Percentiles rank a stretch among this genome's conserved stretches.
Conservation (phyloP, 208 protist genomes). For the Crithidia acanthocephali region DNA sequence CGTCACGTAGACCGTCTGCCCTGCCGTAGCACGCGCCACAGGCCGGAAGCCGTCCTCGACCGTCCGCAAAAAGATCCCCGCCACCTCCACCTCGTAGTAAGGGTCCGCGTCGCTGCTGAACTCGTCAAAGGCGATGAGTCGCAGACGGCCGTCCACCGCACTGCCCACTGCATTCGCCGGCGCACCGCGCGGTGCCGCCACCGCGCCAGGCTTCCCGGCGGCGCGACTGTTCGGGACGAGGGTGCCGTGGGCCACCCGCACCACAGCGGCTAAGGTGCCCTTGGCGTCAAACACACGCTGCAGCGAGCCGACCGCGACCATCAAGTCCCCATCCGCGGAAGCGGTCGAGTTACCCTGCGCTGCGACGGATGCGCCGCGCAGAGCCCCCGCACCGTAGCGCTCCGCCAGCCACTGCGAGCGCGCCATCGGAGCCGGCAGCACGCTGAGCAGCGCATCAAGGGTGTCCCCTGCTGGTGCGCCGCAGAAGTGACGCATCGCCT, state of each 20-base stretch:
- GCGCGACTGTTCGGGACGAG: slow-evolving; percentile 28
- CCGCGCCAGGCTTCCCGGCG: not conserved
- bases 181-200: not conserved
- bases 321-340: slow-evolving; percentile 13
- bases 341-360: not conserved
- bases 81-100: slow-evolving; percentile 52
- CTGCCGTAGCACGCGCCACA: slow-evolving; percentile 51
- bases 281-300: slow-evolving; percentile 53
- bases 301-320: slow-evolving; percentile 62
- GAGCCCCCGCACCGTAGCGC: slow-evolving; percentile 43
- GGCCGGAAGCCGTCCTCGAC: slow-evolving; percentile 54
- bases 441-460: slow-evolving; percentile 68
- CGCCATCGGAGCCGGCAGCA: slow-evolving; percentile 45
- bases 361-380: slow-evolving; percentile 2
- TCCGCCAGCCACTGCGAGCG: slow-evolving; percentile 48
- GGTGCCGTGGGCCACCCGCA: slow-evolving; percentile 64
- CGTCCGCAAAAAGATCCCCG: slow-evolving; percentile 53
- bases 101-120: slow-evolving; percentile 71
- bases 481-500: slow-evolving; percentile 75
- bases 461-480: slow-evolving; percentile 55
- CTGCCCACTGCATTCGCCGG: too few relatives aligned
- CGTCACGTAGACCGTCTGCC: slow-evolving; percentile 74
- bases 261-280: slow-evolving; percentile 54
- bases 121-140: slow-evolving; percentile 69
- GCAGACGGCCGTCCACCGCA: not conserved